Conservation (phyloP, 495 filamentous ascomycete species). For the Parathielavia appendiculata region DNA sequence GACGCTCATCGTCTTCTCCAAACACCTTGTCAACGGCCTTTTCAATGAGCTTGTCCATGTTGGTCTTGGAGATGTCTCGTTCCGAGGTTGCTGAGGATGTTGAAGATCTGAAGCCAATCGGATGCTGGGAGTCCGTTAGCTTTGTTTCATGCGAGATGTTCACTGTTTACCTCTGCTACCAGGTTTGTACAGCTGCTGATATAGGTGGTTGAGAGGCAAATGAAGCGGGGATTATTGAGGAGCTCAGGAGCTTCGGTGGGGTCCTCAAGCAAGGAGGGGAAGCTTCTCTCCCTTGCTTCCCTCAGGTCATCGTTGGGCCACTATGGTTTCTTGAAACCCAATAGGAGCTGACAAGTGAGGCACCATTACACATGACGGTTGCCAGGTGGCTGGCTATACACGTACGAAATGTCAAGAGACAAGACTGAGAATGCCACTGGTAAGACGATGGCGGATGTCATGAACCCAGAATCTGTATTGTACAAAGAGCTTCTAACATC, state of each 20-base stretch:
- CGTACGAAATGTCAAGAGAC: no score
- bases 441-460: no score
- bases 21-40: slow-evolving; percentile 17
- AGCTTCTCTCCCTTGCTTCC: neutral
- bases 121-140: no score
- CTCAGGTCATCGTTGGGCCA: neutral
- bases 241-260: neutral
- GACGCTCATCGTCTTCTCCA: slow-evolving; percentile 16
- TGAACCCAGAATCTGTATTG: no score
- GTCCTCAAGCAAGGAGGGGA: neutral
- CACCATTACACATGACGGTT: neutral
- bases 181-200: neutral
- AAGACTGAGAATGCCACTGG: no score
- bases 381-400: no score
- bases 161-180: neutral
- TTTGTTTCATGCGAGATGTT: neutral
- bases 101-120: neutral
- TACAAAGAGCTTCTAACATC: no score
- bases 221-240: neutral
- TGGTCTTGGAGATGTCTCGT: neutral
- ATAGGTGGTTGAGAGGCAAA: neutral
- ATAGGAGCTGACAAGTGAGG: neutral
- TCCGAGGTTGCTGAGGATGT: neutral
- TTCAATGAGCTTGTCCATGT: slow-evolving; percentile 18
- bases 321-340: neutral